phyloP scores from a whole-genome alignment of 345 rosid genomes.

The Firmiana major region DNA sequence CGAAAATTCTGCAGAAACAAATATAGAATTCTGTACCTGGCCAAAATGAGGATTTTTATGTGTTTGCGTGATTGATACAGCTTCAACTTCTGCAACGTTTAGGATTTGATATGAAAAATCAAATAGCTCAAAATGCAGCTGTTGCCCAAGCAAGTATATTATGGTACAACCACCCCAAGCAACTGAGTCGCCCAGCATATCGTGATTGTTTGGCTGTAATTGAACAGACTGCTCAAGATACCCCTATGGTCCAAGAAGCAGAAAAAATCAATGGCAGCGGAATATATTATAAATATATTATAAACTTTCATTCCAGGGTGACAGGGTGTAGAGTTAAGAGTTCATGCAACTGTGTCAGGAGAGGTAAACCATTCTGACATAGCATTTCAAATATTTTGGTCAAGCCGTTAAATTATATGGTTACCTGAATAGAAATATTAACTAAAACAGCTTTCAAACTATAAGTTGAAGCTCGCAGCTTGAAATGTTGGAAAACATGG shows the following conservation, averaged over 20 bases:
- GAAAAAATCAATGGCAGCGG: conserved; percentile 3
- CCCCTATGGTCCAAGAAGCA: conserved; percentile 46
- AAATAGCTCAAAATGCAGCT: conserved; percentile 94
- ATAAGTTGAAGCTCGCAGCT: background rate
- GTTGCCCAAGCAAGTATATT: conserved; percentile 92
- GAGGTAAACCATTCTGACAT: background rate
- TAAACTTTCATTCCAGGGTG: background rate
- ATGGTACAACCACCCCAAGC: conserved; percentile 99
- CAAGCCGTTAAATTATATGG: background rate
- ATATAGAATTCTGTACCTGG: conserved; percentile 47
- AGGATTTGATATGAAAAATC: conserved; percentile 97
- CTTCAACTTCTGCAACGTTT: conserved; percentile 91
- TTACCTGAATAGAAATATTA: background rate
- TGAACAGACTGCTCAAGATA: conserved; percentile 73
- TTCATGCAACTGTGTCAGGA: background rate
- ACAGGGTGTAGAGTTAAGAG: background rate
- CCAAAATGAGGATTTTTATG: conserved; percentile 50
- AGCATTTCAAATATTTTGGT: background rate
- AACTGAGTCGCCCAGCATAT: conserved; percentile 79
- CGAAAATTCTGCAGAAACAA: background rate
- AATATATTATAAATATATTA: background rate
- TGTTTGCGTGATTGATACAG: conserved; percentile 49
- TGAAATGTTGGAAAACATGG: background rate
- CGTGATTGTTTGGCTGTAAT: conserved; percentile 44
- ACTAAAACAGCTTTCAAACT: background rate